phyloP scores from a whole-genome alignment of 2,329 filamentous ascomycete species.

The Aspergillus persii region DNA sequence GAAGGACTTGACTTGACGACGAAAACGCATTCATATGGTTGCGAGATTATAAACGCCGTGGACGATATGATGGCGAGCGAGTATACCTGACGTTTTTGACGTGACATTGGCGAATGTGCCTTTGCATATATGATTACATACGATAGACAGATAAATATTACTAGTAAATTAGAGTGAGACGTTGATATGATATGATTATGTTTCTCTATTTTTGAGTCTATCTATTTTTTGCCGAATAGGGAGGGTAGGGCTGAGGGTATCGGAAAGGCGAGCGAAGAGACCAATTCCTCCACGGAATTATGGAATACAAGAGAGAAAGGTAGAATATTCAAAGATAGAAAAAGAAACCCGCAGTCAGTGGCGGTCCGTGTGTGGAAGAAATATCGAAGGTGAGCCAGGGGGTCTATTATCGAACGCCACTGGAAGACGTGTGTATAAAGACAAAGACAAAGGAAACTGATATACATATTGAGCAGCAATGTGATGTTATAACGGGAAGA shows the following conservation, averaged over 20 bases:
- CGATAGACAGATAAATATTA: not conserved
- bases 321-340: not conserved
- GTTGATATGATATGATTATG: not conserved
- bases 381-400: no score
- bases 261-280: not conserved
- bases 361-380: no score
- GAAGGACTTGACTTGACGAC: not conserved
- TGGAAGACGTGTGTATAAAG: not conserved
- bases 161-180: not conserved
- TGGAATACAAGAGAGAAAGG: not conserved
- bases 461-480: not conserved
- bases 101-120: not conserved
- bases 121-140: conserved; percentile 7
- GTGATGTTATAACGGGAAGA: not conserved
- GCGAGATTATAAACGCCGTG: not conserved
- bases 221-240: not conserved
- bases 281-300: not conserved
- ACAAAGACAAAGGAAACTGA: not conserved
- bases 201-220: not conserved
- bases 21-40: not conserved
- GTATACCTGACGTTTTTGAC: not conserved
- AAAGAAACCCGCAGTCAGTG: not conserved
- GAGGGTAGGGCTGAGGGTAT: not conserved
- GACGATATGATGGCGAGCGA: not conserved
- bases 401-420: not conserved